phyloP scores from a whole-genome alignment of 371 early-diverging fungal species.

The Syncephalis plumigaleata region DNA sequence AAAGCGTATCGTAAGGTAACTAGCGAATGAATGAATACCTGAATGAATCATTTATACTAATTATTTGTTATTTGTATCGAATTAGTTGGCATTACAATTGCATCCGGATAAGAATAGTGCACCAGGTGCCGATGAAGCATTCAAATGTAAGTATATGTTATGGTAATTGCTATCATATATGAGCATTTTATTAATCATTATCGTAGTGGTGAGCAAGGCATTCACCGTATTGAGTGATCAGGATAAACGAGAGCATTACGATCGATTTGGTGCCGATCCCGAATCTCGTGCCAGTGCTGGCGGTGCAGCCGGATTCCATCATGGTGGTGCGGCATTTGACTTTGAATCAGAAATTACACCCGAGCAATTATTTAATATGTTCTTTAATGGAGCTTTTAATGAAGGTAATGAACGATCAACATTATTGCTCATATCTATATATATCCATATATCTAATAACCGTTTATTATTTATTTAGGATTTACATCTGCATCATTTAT shows the following conservation, averaged over 20 bases:
- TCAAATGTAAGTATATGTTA: conserved; percentile 45
- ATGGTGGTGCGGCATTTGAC: conserved; percentile 14
- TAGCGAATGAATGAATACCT: background rate
- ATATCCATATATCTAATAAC: too few relatives aligned
- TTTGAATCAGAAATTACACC: conserved; percentile 72
- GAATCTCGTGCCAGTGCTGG: conserved; percentile 18
- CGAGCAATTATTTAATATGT: conserved; percentile 93
- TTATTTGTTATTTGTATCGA: background rate
- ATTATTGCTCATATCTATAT: too few relatives aligned
- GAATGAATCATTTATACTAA: background rate
- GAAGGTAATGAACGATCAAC: too few relatives aligned
- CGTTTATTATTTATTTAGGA: too few relatives aligned
- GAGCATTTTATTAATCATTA: background rate
- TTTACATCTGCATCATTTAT: too few relatives aligned
- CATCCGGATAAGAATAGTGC: conserved; percentile 97
- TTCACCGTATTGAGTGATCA: conserved; percentile 75
- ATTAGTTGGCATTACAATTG: conserved; percentile 80
- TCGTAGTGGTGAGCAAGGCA: conserved; percentile 69
- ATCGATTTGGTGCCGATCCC: conserved; percentile 64
- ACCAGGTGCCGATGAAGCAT: conserved; percentile 93
- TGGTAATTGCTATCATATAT: conserved; percentile 5
- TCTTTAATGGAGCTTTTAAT: conserved; percentile 26
- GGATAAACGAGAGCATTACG: conserved; percentile 71
- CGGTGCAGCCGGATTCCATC: conserved; percentile 6
- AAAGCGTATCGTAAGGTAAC: conserved; percentile 88